Evolutionary conservation across 2,329 filamentous ascomycete species (phyloP).

Genomic region (Aureobasidium zeae): DNA sequence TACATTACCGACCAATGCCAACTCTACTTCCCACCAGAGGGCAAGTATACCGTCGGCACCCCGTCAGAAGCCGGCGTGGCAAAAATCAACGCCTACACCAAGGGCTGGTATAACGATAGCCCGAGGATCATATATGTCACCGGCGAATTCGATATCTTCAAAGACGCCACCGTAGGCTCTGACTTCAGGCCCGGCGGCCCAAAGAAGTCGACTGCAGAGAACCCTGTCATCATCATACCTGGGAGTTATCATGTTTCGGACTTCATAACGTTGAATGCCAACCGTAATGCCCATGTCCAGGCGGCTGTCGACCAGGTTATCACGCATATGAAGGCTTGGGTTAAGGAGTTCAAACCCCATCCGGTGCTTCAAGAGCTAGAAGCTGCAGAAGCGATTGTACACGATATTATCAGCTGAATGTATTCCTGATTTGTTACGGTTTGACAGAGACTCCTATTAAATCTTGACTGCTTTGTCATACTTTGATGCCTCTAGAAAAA

Average conservation of each 20-base stretch:
- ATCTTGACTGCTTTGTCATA: too few relatives aligned
- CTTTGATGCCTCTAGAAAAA: too few relatives aligned
- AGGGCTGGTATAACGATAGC: constrained; percentile 45
- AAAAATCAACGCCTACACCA: constrained; percentile 45
- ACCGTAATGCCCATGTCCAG: constrained; percentile 39
- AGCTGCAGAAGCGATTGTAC: too few relatives aligned
- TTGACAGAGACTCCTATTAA: too few relatives aligned
- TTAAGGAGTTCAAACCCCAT: constrained; percentile 44
- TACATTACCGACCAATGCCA: constrained; percentile 50
- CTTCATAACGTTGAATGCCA: constrained; percentile 38
- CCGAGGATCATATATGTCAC: constrained; percentile 51
- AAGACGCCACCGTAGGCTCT: constrained; percentile 44
- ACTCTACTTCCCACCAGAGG: constrained; percentile 46
- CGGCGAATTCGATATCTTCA: constrained; percentile 53
- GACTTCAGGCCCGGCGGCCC: constrained; percentile 47
- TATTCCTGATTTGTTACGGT: too few relatives aligned
- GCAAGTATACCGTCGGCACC: constrained; percentile 42
- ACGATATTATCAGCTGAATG: too few relatives aligned
- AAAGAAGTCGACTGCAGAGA: constrained; percentile 36
- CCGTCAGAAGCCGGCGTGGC: constrained; percentile 40
- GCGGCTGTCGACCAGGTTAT: constrained; percentile 43
- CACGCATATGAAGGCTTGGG: constrained; percentile 45
- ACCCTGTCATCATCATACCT: constrained; percentile 46
- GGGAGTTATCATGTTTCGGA: constrained; percentile 50
- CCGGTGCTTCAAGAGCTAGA: too few relatives aligned